Conservation (phyloP, 179 eudicot genomes). For the Nepenthes alata region DNA sequence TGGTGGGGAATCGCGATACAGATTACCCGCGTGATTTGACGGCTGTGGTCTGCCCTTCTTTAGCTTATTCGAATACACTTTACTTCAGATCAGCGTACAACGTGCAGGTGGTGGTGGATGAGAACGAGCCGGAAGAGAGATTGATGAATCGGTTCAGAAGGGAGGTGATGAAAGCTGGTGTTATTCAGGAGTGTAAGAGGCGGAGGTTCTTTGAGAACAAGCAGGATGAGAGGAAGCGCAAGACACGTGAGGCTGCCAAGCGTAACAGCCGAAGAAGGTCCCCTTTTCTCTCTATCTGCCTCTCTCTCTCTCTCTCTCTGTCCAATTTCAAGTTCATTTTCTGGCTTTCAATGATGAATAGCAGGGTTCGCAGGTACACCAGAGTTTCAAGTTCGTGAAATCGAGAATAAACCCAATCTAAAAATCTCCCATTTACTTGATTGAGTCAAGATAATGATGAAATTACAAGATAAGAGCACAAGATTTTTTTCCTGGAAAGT, state of each 20-base stretch:
- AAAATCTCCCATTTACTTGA: too few species aligned
- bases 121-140: constrained; percentile 67
- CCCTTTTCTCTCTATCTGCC: too few species aligned
- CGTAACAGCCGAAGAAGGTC: constrained; percentile 88
- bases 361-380: too few species aligned
- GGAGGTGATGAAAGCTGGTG: constrained; percentile 79
- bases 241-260: constrained; percentile 77
- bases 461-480: too few species aligned
- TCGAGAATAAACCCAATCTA: too few species aligned
- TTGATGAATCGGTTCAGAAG: constrained; percentile 52
- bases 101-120: constrained; percentile 73
- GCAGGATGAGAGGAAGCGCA: constrained; percentile 73
- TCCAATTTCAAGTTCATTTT: too few species aligned
- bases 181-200: constrained; percentile 66
- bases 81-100: constrained; percentile 57
- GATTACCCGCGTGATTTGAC: constrained; percentile 22
- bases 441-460: too few species aligned
- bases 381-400: too few species aligned
- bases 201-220: constrained; percentile 60
- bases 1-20: constrained; percentile 1
- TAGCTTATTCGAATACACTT: constrained; percentile 52
- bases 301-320: too few species aligned
- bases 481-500: too few species aligned
- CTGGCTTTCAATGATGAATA: too few species aligned
- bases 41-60: constrained; percentile 61